These are phyloP conservation scores for Umbellularia californica DNA, from an alignment of 164 flowering plant species.

Conservation along the genomic window DNA sequence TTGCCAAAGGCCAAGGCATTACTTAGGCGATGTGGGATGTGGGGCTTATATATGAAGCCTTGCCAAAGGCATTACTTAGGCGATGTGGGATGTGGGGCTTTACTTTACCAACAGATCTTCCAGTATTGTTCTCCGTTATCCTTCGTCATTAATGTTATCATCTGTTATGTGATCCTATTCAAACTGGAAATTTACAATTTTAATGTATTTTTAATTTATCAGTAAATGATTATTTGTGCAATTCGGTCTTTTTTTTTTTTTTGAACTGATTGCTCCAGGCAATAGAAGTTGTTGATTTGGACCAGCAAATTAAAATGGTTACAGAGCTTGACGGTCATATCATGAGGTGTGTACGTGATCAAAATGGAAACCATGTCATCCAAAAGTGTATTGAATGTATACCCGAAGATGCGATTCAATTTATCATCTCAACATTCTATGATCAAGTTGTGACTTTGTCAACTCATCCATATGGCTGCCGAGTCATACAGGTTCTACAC, in stretches of 20 bases:
- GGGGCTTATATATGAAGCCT: too few species aligned
- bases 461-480: slow-evolving; percentile 96
- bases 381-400: slow-evolving; percentile 98
- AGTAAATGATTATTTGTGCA: background rate
- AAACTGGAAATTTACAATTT: background rate
- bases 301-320: slow-evolving; percentile 90
- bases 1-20: too few species aligned
- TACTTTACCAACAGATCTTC: background rate
- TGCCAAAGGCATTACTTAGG: too few species aligned
- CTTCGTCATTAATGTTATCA: background rate
- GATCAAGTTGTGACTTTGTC: slow-evolving; percentile 91
- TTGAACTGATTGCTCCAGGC: slow-evolving; percentile 52
- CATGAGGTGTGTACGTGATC: slow-evolving; percentile 96
- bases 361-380: slow-evolving; percentile 97
- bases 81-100: too few species aligned
- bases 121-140: background rate
- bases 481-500: slow-evolving; percentile 84
- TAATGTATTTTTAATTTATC: background rate
- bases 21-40: too few species aligned
- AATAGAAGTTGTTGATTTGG: slow-evolving; percentile 93
- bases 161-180: background rate
- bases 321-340: slow-evolving; percentile 88
- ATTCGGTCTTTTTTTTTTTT: background rate
- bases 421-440: slow-evolving; percentile 73
- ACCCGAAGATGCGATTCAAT: slow-evolving; percentile 86